A percentile compares a stretch with the other conserved stretches of the same genome.
Conservation (phyloP, 148 eudicot genomes). For the Amaranthus hypochondriacus region DNA sequence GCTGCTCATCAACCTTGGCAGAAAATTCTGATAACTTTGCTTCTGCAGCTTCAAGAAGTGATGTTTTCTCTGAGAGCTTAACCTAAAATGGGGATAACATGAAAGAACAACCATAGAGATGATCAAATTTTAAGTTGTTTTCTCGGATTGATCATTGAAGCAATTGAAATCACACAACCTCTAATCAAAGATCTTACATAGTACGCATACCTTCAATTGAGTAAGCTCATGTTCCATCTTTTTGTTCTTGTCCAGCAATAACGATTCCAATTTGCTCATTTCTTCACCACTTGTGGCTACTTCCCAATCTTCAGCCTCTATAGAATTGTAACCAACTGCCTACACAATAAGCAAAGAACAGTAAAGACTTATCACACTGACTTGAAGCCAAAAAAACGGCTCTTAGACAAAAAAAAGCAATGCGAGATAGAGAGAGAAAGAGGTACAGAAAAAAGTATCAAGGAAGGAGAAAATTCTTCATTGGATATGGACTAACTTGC, state of each 20-base stretch:
- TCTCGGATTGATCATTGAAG: conserved; percentile 8
- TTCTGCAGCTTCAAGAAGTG: conserved; percentile 83
- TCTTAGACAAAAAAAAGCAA: conserved; percentile 7
- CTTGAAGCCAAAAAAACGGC: not conserved
- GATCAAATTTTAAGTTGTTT: conserved; percentile 5
- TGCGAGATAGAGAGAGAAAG: not conserved
- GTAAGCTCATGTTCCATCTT: conserved; percentile 99
- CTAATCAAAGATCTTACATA: not conserved
- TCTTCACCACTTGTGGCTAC: conserved; percentile 97
- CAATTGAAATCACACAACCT: not conserved
- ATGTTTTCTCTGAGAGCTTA: conserved; percentile 73
- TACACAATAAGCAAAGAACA: conserved; percentile 28
- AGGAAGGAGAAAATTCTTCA: not conserved
- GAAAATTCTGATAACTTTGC: conserved; percentile 60
- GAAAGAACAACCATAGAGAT: not conserved
- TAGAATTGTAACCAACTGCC: conserved; percentile 99
- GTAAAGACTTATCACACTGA: not conserved
- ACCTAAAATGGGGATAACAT: conserved; percentile 41
- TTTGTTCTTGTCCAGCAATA: conserved; percentile 95
- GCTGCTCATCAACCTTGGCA: conserved; percentile 70
- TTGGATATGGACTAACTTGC: not conserved
- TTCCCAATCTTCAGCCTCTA: conserved; percentile 99
- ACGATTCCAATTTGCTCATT: conserved; percentile 95
- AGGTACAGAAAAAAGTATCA: not conserved
- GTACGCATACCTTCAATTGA: conserved; percentile 66